Evolutionary conservation across 768 basidiomycete species (phyloP), one percentile per base, ranked within the genome.

Genomic region (Trametes coccinea): DNA sequence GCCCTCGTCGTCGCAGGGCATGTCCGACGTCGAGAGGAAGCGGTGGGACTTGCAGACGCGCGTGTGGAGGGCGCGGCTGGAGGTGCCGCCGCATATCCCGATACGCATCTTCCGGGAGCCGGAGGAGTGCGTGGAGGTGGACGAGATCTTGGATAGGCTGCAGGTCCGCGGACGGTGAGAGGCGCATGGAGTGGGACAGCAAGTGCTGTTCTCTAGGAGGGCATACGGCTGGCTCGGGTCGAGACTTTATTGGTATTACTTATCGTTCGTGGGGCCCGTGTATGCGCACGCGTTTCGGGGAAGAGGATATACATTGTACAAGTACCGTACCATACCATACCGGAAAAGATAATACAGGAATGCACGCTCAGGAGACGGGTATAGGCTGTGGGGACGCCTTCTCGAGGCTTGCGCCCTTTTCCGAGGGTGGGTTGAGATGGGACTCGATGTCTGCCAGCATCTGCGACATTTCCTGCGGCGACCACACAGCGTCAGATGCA

Each of bases 21-120:
- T 81, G 70, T 72, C 80, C 8, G 86, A 86, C 33, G 75, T 74
- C 31, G 88, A 88, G 66, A 83, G 75, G 73, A 83, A 76, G 74
- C 77, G 84, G 62, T 63, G 71, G 60, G 84, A 85, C 33, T 67
- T 92, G 66, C 89, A 92, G 76, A 73, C 72, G 65, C 76, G 91
- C 34, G 80, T 93, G 56, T 84, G 84, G 74, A 77, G 74, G 60
- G 89, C 89, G 30, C 75, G 89, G 56, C 78, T 76, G 63, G 73
- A 80, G 69, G 82, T 90, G 68, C 87, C 89, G 4, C 66, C 72
- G 33, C 76, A 83, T 64, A 77, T 91, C 9, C 73, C 76, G 17
- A 72, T 93, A 68, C 80, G 89, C 54, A 71, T 92, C 30, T 93
- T 93, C 70, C 80, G 84, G 66, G 72, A 83, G 44, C 87, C 92